Evolutionary conservation across 2,329 filamentous ascomycete species (phyloP), one percentile per base, ranked within the genome.

Genomic region (Coniella lustricola): DNA sequence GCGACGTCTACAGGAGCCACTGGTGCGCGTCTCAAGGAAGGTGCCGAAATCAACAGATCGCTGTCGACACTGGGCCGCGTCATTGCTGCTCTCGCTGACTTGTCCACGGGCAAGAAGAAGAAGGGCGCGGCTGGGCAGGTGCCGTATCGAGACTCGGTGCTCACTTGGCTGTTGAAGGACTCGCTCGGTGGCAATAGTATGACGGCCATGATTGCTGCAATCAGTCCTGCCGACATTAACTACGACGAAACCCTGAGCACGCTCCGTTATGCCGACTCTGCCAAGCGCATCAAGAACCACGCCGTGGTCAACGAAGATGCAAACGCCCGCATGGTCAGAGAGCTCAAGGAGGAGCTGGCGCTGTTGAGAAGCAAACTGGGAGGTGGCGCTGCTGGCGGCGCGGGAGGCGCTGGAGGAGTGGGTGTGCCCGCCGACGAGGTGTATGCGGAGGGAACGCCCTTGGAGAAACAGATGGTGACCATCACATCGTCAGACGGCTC

Each of bases 271-370:
- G 93, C 94, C 48, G 91, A 98, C 64, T 96, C 90, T 7, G 93
- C 93, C 21, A 98, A 98, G 72, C 84, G 93, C 59, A 98, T 98
- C 77, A 97, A 97, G 88, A 98, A 98, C 71, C 93, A 98, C 66
- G 93, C 93, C 49, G 93, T 98, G 44, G 87, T 98, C 66, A 98
- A 98, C 72, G 93, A 98, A 66, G 93, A 98, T 68, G 91, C 93
- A 40, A 98, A 98, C 63, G 93, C 93, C 52, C 86, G 93, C 59
- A 98, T 98, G 93, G 97, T 98, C 55, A 80, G 93, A 65, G 93
- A 98, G 64, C 74, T 98, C 54, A 98, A 98, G 64, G 93, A 98
- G 65, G 93, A 98, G 62, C 69, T 98, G 50, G 81, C 87, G 1
- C 75, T 95, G 53, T 73, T 98, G 49, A 80, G 93, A 59, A 84